Evolutionary conservation across 352 stramenopile genomes (phyloP).

Genomic region (Phytopythium chamaehyphon): DNA sequence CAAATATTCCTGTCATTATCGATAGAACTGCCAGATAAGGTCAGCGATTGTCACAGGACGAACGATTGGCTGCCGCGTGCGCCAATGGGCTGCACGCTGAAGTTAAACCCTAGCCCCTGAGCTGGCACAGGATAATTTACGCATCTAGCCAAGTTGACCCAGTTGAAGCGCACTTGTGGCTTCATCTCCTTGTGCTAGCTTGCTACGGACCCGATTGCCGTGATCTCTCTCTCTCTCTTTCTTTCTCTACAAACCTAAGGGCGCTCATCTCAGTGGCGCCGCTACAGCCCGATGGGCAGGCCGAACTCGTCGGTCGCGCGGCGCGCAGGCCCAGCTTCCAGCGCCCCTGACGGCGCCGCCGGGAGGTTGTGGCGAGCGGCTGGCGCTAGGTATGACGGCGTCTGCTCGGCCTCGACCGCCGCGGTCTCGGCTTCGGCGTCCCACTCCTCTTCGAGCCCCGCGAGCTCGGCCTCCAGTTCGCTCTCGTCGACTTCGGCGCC

Average conservation of each 20-base stretch:
- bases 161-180: too few species aligned
- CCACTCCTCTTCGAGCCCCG: constrained; percentile 93
- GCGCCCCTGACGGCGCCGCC: constrained; percentile 37
- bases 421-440: constrained; percentile 67
- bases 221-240: too few species aligned
- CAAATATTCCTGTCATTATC: too few species aligned
- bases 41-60: too few species aligned
- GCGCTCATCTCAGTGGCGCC: not conserved
- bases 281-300: constrained; percentile 34
- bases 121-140: too few species aligned
- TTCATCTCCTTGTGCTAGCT: too few species aligned
- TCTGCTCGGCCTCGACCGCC: constrained; percentile 31
- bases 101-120: too few species aligned
- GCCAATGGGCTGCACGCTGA: too few species aligned
- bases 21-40: too few species aligned
- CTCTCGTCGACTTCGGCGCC: constrained; percentile 94
- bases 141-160: too few species aligned
- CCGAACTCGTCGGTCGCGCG: constrained; percentile 71
- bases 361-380: constrained; percentile 55
- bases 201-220: too few species aligned
- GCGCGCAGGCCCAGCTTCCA: constrained; percentile 21
- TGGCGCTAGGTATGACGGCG: constrained; percentile 62
- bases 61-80: too few species aligned
- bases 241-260: not conserved
- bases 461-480: constrained; percentile 93